Evolutionary conservation across 2,329 filamentous ascomycete genomes (phyloP).

Genomic region (Zymoseptoria tritici): DNA sequence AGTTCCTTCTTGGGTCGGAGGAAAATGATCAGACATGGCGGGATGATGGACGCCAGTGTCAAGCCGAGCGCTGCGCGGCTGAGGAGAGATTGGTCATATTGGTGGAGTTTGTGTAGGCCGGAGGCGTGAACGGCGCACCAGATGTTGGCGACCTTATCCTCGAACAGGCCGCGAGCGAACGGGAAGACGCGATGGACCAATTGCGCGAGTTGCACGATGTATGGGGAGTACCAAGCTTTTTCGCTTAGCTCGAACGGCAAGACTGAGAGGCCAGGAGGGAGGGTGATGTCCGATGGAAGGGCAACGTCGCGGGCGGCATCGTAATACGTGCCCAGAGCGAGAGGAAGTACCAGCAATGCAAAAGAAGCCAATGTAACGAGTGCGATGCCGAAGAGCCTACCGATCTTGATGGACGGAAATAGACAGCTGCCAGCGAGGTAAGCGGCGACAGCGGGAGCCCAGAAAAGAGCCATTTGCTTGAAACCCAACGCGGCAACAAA

Average conservation of each 20-base stretch:
- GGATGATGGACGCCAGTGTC: conserved; percentile 68
- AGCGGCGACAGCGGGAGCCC: conserved; percentile 85
- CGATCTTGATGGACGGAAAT: conserved; percentile 61
- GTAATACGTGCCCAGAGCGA: conserved; percentile 64
- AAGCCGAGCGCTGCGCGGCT: conserved; percentile 67
- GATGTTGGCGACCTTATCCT: conserved; percentile 97
- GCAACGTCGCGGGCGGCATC: conserved; percentile 59
- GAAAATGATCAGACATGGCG: conserved; percentile 74
- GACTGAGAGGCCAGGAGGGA: conserved; percentile 56
- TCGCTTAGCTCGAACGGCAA: conserved; percentile 51
- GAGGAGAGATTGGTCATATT: conserved; percentile 63
- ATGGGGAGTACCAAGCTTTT: conserved; percentile 63
- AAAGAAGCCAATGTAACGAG: conserved; percentile 67
- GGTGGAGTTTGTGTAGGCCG: conserved; percentile 69
- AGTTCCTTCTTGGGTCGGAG: conserved; percentile 68
- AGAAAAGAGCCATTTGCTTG: conserved; percentile 99
- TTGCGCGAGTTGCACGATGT: conserved; percentile 72
- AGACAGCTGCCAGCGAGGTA: conserved; percentile 82
- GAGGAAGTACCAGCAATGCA: conserved; percentile 63
- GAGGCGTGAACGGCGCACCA: conserved; percentile 86
- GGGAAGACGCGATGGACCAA: conserved; percentile 90
- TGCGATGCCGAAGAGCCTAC: conserved; percentile 67
- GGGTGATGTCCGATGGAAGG: conserved; percentile 41
- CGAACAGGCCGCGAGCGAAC: conserved; percentile 89
- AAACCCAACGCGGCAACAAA: conserved; percentile 92